Evolutionary conservation across 805 yeast species (phyloP), one percentile per base, ranked within the genome.

Genomic region (Yarrowia sp.): DNA sequence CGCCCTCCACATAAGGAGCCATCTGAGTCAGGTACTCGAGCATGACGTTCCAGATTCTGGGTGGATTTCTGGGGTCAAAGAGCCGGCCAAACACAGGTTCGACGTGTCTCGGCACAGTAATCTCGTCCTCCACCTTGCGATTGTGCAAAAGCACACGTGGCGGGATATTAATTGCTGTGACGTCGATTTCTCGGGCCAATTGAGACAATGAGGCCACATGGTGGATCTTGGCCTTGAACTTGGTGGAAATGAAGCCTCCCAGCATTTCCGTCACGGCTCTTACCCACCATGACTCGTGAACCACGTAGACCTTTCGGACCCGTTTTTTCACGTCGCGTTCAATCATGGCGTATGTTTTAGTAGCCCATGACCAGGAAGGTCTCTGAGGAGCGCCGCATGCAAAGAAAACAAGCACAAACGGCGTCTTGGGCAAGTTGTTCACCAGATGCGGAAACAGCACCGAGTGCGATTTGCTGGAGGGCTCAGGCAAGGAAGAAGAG

Each of bases 271-370:
- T 83, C 41, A 90, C 82, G 0, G 96, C 87, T 70, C 91, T 84
- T 32, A 90, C 83, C 76, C 92, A 83, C 95, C 97, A 92, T 53
- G 89, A 87, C 69, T 92, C 97, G 75, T 93, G 98, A 2, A 93
- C 96, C 35, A 92, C 82, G 68, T 87, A 88, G 2, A 91, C 79
- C 71, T 85, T 87, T 61, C 78, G 77, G 48, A 93, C 75, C 65
- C 83, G 79, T 62, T 82, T 81, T 66, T 84, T 83, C 48, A 81
- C 76, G 5, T 79, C 79, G 14, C 82, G 80, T 1, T 93, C 85
- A 32, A 93, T 80, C 68, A 83, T 76, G 67, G 83, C 76, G 72
- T 82, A 84, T 64, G 85, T 79, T 58, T 78, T 81, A n/a, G 84
- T 78, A 66, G 91, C 89, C 83, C 91, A 88, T 8, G 87, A 80